Evolutionary conservation across 148 eudicot genomes (phyloP).

Genomic region (Chenopodium album): DNA sequence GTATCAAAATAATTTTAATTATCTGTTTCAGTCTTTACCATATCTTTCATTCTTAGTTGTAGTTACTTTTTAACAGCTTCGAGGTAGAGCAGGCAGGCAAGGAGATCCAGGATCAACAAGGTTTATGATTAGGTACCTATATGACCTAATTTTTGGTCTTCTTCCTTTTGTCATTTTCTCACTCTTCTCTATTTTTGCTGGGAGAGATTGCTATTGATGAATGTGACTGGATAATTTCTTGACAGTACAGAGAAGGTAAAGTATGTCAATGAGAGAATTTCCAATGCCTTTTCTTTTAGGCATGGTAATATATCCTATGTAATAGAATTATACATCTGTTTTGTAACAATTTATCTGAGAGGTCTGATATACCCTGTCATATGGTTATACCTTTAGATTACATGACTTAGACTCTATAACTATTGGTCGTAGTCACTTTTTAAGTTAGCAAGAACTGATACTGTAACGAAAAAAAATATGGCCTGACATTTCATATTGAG

Average conservation of each 20-base stretch:
- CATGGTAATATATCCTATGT: not conserved
- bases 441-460: not conserved
- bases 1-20: not conserved
- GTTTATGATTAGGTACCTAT: constrained; percentile 85
- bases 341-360: not conserved
- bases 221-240: not conserved
- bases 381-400: not conserved
- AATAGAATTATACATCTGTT: not conserved
- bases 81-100: constrained; percentile 99
- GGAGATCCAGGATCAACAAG: constrained; percentile 99
- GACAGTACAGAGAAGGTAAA: not conserved
- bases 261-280: not conserved
- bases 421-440: not conserved
- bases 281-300: not conserved
- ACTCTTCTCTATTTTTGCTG: not conserved
- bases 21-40: constrained; percentile 1
- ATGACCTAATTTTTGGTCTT: not conserved
- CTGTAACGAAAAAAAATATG: not conserved
- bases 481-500: not conserved
- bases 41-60: not conserved
- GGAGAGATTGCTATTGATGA: not conserved
- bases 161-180: not conserved
- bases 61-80: constrained; percentile 54
- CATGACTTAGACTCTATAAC: not conserved
- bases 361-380: not conserved